phyloP scores from a whole-genome alignment of 495 filamentous ascomycete genomes.

The Annulohypoxylon stygium region DNA sequence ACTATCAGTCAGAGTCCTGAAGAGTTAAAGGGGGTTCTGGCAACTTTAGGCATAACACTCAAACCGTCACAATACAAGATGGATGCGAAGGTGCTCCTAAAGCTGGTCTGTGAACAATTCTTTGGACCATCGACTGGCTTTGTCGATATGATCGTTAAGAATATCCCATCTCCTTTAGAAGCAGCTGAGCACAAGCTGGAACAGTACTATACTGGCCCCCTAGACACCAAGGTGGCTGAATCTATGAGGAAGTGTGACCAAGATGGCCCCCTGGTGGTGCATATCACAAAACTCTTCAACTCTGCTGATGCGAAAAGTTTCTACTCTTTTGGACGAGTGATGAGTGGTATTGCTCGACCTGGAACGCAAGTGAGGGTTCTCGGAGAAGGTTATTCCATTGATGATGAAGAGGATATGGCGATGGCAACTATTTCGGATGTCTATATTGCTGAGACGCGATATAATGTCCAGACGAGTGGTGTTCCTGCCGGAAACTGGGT shows the following conservation, averaged over 20 bases:
- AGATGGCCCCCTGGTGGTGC: constrained; percentile 89
- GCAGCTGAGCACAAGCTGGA: constrained; percentile 82
- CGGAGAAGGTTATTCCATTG: constrained; percentile 94
- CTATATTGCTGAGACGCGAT: constrained; percentile 93
- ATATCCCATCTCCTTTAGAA: constrained; percentile 88
- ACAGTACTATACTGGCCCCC: constrained; percentile 92
- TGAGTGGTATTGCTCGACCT: constrained; percentile 91
- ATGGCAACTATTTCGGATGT: constrained; percentile 88
- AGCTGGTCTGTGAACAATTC: constrained; percentile 93
- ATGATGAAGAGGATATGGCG: constrained; percentile 98
- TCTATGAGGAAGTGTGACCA: constrained; percentile 86
- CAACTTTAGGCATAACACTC: constrained; percentile 81
- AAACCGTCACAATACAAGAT: constrained; percentile 93
- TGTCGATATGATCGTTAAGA: constrained; percentile 93
- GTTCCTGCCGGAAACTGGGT: constrained; percentile 98
- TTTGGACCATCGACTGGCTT: constrained; percentile 92
- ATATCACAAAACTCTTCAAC: constrained; percentile 93
- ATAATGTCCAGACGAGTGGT: constrained; percentile 90
- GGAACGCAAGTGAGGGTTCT: constrained; percentile 89
- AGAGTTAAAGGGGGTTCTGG: constrained; percentile 84
- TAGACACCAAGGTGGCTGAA: constrained; percentile 85
- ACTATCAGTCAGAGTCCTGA: constrained; percentile 92
- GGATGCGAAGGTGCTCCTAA: constrained; percentile 89
- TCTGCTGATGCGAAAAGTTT: constrained; percentile 88
- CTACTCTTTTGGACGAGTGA: constrained; percentile 88